Evolutionary conservation across 768 basidiomycete species (phyloP).

Genomic region (Mycena metata): DNA sequence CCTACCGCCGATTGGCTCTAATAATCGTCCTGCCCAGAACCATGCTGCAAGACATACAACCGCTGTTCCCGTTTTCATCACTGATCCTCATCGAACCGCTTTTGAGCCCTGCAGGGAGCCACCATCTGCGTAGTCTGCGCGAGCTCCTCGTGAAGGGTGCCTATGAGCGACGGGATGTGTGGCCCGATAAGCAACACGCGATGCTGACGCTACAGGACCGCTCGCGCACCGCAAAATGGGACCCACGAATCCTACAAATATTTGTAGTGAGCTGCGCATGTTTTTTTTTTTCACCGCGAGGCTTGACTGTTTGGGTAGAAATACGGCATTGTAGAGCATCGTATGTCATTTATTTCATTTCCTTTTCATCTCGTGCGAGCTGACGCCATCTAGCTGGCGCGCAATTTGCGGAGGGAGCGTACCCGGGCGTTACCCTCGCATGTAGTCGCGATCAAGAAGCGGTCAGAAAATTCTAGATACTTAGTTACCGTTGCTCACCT

Average conservation of each 20-base stretch:
- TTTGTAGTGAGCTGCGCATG: slow-evolving; percentile 60
- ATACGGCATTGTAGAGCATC: slow-evolving; percentile 59
- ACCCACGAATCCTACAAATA: slow-evolving; percentile 61
- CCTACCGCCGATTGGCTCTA: slow-evolving; percentile 6
- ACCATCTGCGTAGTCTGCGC: slow-evolving; percentile 58
- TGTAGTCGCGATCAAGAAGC: slow-evolving; percentile 75
- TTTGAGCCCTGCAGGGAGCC: slow-evolving; percentile 63
- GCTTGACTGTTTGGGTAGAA: slow-evolving; percentile 48
- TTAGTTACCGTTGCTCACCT: slow-evolving; percentile 10
- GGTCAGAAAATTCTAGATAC: slow-evolving; percentile 49
- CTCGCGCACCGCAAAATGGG: slow-evolving; percentile 61
- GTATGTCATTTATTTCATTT: slow-evolving; percentile 43
- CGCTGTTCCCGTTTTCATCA: slow-evolving; percentile 60
- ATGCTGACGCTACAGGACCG: slow-evolving; percentile 51
- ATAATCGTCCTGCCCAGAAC: slow-evolving; percentile 51
- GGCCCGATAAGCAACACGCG: slow-evolving; percentile 63
- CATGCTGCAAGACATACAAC: slow-evolving; percentile 64
- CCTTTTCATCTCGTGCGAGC: not conserved
- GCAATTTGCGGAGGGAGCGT: slow-evolving; percentile 44
- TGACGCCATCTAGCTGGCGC: slow-evolving; percentile 26
- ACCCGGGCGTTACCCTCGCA: slow-evolving; percentile 61
- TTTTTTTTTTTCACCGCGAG: slow-evolving; percentile 3
- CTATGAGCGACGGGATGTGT: slow-evolving; percentile 63
- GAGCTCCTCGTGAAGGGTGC: slow-evolving; percentile 60
- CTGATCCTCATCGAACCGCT: slow-evolving; percentile 76